Evolutionary conservation across 352 stramenopile species (phyloP).

Genomic region (Globisporangium okanoganense): DNA sequence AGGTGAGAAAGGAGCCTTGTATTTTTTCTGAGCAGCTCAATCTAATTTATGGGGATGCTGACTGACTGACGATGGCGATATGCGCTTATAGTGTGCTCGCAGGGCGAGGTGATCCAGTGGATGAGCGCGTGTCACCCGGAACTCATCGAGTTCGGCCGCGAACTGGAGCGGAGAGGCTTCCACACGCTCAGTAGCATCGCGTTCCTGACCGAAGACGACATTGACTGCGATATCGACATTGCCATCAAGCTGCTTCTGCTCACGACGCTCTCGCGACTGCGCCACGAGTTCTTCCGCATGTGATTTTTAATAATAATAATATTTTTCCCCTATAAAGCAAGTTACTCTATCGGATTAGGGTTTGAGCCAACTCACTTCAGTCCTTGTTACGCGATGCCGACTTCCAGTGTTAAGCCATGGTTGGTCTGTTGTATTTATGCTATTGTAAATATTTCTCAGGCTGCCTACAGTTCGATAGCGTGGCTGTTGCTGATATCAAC

Average conservation of each 20-base stretch:
- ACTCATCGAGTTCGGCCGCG: constrained; percentile 51
- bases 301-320: constrained; percentile 12
- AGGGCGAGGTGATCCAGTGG: constrained; percentile 82
- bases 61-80: not conserved
- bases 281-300: constrained; percentile 82
- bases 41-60: no score
- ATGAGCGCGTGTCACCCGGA: constrained; percentile 73
- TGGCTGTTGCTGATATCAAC: not conserved
- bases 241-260: constrained; percentile 50
- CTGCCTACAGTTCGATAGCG: not conserved
- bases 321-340: not conserved
- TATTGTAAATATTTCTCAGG: no score
- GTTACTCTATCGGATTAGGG: not conserved
- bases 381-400: no score
- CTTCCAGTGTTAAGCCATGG: no score
- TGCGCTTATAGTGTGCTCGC: constrained; percentile 60
- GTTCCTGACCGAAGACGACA: constrained; percentile 74
- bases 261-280: constrained; percentile 56
- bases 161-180: constrained; percentile 64
- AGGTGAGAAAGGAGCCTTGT: no score
- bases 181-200: constrained; percentile 75
- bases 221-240: constrained; percentile 31
- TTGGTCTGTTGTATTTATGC: no score
- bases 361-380: not conserved
- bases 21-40: no score